Base-by-base conservation (phyloP, 805 yeast genomes). In the Candida taoyuanica region DNA sequence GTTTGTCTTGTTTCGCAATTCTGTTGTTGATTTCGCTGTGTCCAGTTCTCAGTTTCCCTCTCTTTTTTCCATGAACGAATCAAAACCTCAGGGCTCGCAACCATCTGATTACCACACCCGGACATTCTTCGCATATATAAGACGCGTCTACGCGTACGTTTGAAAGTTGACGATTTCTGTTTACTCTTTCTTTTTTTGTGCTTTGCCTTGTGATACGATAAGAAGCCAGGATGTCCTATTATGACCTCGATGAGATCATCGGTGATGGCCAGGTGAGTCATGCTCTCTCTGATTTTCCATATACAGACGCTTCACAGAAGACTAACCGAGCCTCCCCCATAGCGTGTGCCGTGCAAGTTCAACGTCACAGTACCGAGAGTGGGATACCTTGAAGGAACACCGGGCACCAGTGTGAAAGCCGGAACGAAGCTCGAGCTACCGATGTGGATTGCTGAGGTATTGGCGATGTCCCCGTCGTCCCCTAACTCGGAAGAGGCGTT, bases 321-420 rank as follows among this genome's bases (percentile, higher is more conserved):
- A 28, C 41, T 27, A 19, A 34, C 40, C 16, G 5, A 11, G n/a
- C n/a, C n/a, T n/a, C 15, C 14, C 4, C 5, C 13, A 21, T 43
- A 70, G 66, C 80, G 79, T 53, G 64, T 89, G 7, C 96, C 96
- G 0, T 78, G 91, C 53, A 76, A 73, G 37, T 87, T 89, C 64
- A 80, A 82, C 47, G 73, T 80, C 32, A 72, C 81, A 0, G 81
- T 87, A 7, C 94, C 95, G 0, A 91, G 93, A 0, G 64, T 91
- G n/a, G 97, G 96, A 3, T 86, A 81, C 53, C 65, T 91, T 6
- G 89, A 83, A 52, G 87, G 89, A 7, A 76, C 81, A 43, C 85
- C 87, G 1, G 85, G 83, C 1, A 71, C 76, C 46, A 59, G 63
- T 43, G 65, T 81, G 21, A 61, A 64, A 38, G 70, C 75, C 49